Conservation (phyloP, 805 yeast species). For the Naumovozyma castellii region DNA sequence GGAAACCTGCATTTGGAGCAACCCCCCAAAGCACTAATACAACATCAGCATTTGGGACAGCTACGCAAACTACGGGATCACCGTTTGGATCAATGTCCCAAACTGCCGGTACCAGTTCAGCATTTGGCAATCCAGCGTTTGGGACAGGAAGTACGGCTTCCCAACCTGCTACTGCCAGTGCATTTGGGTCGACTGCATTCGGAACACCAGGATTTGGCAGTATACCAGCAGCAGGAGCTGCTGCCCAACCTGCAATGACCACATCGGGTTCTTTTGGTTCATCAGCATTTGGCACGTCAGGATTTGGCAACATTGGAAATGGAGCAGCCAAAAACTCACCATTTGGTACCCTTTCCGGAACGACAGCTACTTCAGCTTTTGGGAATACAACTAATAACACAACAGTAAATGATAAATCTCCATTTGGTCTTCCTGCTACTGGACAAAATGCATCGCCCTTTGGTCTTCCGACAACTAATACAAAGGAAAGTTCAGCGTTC, state of each 20-base stretch:
- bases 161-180: slow-evolving; percentile 3
- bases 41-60: slow-evolving; percentile 4
- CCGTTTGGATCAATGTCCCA: too few relatives aligned
- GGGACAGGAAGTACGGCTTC: slow-evolving; percentile 1
- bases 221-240: neutral
- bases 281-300: slow-evolving; percentile 18
- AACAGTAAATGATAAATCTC: neutral
- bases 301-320: slow-evolving; percentile 10
- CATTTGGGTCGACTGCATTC: slow-evolving; percentile 20
- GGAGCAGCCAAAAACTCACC: slow-evolving; percentile 6
- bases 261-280: neutral
- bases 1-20: slow-evolving; percentile 14
- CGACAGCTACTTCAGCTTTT: neutral
- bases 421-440: neutral
- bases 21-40: too few relatives aligned
- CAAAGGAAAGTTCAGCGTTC: neutral
- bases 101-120: too few relatives aligned
- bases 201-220: slow-evolving; percentile 14
- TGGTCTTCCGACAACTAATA: neutral
- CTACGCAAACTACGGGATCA: too few relatives aligned
- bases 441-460: neutral
- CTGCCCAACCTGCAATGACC: too few relatives aligned
- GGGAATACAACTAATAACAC: neutral
- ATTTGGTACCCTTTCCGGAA: neutral
- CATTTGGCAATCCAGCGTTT: slow-evolving; percentile 1